Conservation (phyloP, 352 stramenopile species). For the Pythium pyrilobum region DNA sequence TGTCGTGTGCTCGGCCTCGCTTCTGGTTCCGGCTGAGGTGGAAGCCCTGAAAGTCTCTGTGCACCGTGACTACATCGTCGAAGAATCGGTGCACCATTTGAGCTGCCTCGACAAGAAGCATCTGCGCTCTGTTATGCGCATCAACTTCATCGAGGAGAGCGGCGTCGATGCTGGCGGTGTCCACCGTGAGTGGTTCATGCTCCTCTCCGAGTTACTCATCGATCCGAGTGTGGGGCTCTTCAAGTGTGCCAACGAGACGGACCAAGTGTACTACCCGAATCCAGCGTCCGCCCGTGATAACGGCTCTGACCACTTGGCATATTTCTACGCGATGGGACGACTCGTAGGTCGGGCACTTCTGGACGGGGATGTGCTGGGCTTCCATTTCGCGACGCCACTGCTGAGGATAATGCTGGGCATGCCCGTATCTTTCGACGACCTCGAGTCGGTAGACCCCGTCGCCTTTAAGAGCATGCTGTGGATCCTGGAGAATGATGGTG, state of each 20-base stretch:
- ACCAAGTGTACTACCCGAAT: conserved; percentile 68
- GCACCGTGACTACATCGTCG: conserved; percentile 34
- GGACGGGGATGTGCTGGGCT: conserved; percentile 93
- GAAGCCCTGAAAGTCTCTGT: conserved; percentile 40
- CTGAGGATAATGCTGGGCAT: conserved; percentile 97
- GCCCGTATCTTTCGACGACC: conserved; percentile 92
- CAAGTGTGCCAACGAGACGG: conserved; percentile 37
- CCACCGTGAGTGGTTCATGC: conserved; percentile 71
- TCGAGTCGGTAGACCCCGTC: conserved; percentile 79
- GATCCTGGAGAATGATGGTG: conserved; percentile 39
- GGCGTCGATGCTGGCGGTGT: conserved; percentile 54
- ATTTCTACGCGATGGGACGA: conserved; percentile 54
- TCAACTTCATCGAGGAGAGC: conserved; percentile 52
- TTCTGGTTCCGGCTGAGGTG: conserved; percentile 34
- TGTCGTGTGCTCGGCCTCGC: conserved; percentile 26
- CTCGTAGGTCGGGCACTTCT: conserved; percentile 58
- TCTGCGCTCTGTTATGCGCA: conserved; percentile 28
- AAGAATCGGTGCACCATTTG: conserved; percentile 49
- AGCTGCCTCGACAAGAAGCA: conserved; percentile 33
- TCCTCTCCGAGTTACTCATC: conserved; percentile 64
- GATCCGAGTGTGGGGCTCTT: conserved; percentile 51
- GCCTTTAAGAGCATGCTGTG: conserved; percentile 44
- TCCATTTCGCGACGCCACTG: conserved; percentile 92
- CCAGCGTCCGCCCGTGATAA: conserved; percentile 51
- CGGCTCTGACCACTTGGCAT: conserved; percentile 64